Evolutionary conservation across 108 stramenopile genomes (phyloP).

Genomic region (Schizochytrium sp.): DNA sequence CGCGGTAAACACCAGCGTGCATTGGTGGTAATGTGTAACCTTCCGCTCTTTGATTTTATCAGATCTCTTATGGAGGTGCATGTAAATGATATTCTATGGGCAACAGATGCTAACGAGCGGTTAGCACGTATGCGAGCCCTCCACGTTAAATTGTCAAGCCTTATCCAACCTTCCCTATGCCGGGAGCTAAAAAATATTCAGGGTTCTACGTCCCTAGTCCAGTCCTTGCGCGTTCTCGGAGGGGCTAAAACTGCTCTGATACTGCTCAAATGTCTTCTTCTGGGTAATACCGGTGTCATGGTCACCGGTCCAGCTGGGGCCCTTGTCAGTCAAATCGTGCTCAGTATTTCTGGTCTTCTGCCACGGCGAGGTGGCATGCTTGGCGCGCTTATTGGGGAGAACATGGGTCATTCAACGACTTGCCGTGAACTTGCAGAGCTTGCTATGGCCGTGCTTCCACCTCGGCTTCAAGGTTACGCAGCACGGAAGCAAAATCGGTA

Average conservation of each 20-base stretch:
- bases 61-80: background rate
- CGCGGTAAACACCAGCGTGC: conserved; percentile 51
- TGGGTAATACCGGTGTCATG: conserved; percentile 40
- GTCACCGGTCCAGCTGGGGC: background rate
- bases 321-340: conserved; percentile 41
- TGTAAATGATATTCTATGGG: conserved; percentile 28
- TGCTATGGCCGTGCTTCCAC: background rate
- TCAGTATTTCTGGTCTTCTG: background rate
- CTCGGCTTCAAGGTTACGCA: background rate
- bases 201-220: background rate
- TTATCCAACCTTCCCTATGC: background rate
- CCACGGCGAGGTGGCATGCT: conserved; percentile 27
- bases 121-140: background rate
- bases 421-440: conserved; percentile 27
- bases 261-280: conserved; percentile 34
- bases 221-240: background rate
- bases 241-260: background rate
- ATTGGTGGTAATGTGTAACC: background rate
- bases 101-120: background rate
- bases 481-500: background rate
- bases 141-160: background rate
- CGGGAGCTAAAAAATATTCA: background rate
- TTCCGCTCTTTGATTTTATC: background rate
- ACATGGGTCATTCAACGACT: background rate
- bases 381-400: background rate